Percentiles rank a stretch among this genome's conserved stretches.
Evolutionary conservation across 768 basidiomycete genomes (phyloP).

Genomic region (Tylopilus intermedius): DNA sequence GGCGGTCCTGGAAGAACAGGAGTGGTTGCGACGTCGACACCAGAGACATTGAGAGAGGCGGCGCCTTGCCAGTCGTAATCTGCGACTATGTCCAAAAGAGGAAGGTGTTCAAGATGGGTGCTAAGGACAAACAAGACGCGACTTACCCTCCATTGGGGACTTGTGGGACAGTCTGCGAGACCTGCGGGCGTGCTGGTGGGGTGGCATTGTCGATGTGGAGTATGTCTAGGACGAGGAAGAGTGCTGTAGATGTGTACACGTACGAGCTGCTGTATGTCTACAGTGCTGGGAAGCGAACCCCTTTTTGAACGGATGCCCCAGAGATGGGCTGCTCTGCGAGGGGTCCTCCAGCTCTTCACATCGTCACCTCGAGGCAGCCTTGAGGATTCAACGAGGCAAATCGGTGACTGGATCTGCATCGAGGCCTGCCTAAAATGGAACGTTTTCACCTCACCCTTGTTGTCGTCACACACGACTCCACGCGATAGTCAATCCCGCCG

Average conservation of each 20-base stretch:
- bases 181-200: constrained; percentile 33
- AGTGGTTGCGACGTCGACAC: not conserved
- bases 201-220: constrained; percentile 25
- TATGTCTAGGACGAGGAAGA: not conserved
- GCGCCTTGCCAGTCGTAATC: constrained; percentile 27
- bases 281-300: constrained; percentile 11
- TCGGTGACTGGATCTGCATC: constrained; percentile 28
- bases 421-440: constrained; percentile 15
- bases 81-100: constrained; percentile 30
- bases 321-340: constrained; percentile 15
- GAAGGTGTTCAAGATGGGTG: constrained; percentile 33
- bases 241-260: not conserved
- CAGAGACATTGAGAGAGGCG: constrained; percentile 19
- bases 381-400: constrained; percentile 30
- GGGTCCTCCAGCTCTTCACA: constrained; percentile 29
- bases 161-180: constrained; percentile 43
- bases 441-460: constrained; percentile 9
- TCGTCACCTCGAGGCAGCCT: constrained; percentile 39
- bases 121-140: constrained; percentile 14
- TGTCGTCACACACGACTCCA: constrained; percentile 8
- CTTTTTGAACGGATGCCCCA: constrained; percentile 30
- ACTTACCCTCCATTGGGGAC: constrained; percentile 32
- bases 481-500: not conserved
- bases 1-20: constrained; percentile 9
- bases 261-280: constrained; percentile 11